phyloP scores from a whole-genome alignment of 139 green algal genomes.

The Chlorella sorokiniana region DNA sequence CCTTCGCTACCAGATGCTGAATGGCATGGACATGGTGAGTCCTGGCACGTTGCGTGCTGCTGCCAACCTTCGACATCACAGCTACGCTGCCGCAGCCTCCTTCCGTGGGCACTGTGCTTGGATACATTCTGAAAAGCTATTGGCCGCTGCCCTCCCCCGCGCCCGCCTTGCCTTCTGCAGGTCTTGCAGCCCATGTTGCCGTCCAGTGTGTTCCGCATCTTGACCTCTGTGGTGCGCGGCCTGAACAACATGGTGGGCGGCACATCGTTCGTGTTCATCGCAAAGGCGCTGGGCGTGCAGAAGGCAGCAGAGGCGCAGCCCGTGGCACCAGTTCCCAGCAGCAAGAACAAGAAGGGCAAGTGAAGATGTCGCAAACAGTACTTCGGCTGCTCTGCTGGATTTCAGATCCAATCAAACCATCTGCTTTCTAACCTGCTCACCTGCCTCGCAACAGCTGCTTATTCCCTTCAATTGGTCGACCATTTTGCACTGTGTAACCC shows the following conservation, averaged over 20 bases:
- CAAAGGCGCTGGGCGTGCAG: constrained; percentile 87
- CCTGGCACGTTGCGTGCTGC: too few species aligned
- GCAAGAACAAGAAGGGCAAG: constrained; percentile 8
- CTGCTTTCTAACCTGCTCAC: background rate
- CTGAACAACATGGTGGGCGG: constrained; percentile 93
- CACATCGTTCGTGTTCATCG: constrained; percentile 90
- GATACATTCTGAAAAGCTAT: too few species aligned
- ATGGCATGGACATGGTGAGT: constrained; percentile 89
- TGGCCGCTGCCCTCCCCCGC: background rate
- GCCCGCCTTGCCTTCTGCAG: constrained; percentile 29
- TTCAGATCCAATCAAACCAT: too few species aligned
- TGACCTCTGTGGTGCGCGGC: constrained; percentile 79
- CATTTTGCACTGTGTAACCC: too few species aligned
- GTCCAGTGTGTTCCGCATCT: constrained; percentile 72
- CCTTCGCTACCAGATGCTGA: constrained; percentile 92
- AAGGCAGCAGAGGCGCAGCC: constrained; percentile 57
- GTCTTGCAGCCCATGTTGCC: constrained; percentile 75
- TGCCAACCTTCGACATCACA: too few species aligned
- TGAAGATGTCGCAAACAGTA: background rate
- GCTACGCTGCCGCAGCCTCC: too few species aligned
- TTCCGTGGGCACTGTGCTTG: too few species aligned
- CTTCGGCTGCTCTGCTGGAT: too few species aligned
- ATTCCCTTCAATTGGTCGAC: background rate
- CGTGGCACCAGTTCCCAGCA: background rate
- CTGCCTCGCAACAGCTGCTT: background rate